Base-by-base conservation (phyloP, 2,329 filamentous ascomycete genomes). In the Ilyonectria destructans region DNA sequence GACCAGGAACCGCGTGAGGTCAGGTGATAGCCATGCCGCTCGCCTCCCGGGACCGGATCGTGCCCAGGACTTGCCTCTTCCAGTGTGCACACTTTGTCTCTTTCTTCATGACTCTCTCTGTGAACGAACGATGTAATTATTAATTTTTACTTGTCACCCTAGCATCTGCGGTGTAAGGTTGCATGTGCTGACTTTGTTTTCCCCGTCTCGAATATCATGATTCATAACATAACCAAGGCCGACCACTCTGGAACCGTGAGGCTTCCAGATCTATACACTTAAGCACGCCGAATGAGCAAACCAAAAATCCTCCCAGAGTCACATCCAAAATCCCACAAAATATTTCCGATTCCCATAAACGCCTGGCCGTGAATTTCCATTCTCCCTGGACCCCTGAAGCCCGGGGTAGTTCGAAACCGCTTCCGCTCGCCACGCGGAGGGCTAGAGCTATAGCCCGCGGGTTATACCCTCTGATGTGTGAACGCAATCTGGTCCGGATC, bases 1-100 rank as follows among this genome's bases (percentile, higher is more conserved):
- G 23, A 51, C 51, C 33, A 26, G 17, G 49, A 68, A 67, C 52
- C 65, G 69, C 60, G 62, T 67, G 67, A 72, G 65, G 56, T 71
- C 59, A 71, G 61, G 49, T 65, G 62, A 69, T 55, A 52, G n/a
- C 45, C 33, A 58, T 55, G 23, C 35, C 31, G 26, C 12, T 48
- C 9, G 15, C 23, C 40, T 46, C 45, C 21, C 45, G n/a, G 29
- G 45, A 48, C 21, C 29, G 37, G 57, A 31, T 57, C 33, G 49
- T 15, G 21, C n/a, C 17, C 17, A 13, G 45, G 19, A 46, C 13
- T 26, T 6, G 23, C 26, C 5, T 51, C 5, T 51, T 51, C n/a
- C 46, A 12, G 15, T 33, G 23, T 19, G 49, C 49, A 52, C 26
- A 8, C 8, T 31, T 19, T 29, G 23, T 29, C 5, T 51, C n/a